Base-by-base conservation (phyloP, 164 flowering plant species). In the Litsea cubeba region DNA sequence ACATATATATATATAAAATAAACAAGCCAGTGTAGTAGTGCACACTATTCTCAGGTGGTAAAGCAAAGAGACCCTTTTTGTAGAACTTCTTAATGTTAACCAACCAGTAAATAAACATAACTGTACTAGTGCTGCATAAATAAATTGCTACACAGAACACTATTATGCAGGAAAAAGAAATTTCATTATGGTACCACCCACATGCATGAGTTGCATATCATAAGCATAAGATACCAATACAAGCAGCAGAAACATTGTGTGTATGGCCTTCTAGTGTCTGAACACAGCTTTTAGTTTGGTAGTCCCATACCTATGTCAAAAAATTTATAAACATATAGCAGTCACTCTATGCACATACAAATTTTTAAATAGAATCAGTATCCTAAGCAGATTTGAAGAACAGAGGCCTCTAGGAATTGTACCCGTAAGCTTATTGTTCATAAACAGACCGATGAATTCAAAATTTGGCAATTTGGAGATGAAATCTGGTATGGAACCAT, bases 261-360 rank as follows among this genome's bases (percentile, higher is more conserved):
- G 97, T 90, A 67, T 94, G 98, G 28, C 97, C 98, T 82, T 94
- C 97, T 54, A 94, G 85, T 14, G 95, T 93, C 85, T 91, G 95
- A 76, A 94, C 93, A 82, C 98, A 94, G 75, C 87, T 89, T 82
- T 89, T 90, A 58, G 97, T 91, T 86, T 94, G 92, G 80, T 91
- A 91, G 78, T 94, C 95, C 98, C 98, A 94, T 40, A 93, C 97
- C 96, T 93, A 83, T 64, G 69, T 11, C 69, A 51, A 26, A 50
- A 12, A 50, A 75, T 50, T 35, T 22, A 67, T 70, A 28, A 70
- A 25, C 60, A 75, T 7, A 74, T 60, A 23, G 49, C 30, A 54
- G 72, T 46, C 68, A 74, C 68, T 26, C 2, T 22, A 18, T 15
- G 23, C 62, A 30, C 5, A 12, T 7, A 30, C 12, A 83, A 88